Conservation (phyloP, 768 basidiomycete genomes). For the Suillus subalutaceus region DNA sequence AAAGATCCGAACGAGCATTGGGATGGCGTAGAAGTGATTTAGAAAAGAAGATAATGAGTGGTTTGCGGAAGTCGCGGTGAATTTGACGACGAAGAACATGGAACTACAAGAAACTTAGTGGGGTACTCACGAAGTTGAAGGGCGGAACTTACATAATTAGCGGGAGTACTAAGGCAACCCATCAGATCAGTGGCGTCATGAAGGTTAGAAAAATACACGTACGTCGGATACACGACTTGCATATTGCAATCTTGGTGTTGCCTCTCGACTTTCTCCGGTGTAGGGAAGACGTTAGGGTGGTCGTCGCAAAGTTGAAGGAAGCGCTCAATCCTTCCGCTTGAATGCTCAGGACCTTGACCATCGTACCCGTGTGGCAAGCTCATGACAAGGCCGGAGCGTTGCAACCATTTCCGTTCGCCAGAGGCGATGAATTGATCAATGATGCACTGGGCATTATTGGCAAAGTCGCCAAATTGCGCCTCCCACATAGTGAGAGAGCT, state of each 20-base stretch:
- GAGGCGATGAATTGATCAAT: constrained; percentile 99
- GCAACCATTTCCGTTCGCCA: constrained; percentile 97
- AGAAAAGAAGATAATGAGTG: constrained; percentile 88
- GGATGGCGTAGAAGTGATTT: constrained; percentile 96
- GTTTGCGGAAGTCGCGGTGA: constrained; percentile 98
- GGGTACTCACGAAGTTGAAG: not conserved
- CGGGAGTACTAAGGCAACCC: constrained; percentile 69
- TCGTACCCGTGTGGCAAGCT: constrained; percentile 95
- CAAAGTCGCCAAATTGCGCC: constrained; percentile 98
- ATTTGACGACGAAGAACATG: constrained; percentile 96
- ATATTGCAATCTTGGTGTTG: constrained; percentile 99
- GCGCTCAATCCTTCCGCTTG: constrained; percentile 91
- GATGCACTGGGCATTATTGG: constrained; percentile 96
- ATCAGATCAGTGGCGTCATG: constrained; percentile 12
- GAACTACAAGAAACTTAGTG: constrained; percentile 54
- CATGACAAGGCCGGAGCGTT: constrained; percentile 89
- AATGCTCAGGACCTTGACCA: constrained; percentile 98
- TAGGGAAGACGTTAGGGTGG: constrained; percentile 90
- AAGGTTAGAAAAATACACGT: constrained; percentile 33
- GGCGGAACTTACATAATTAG: constrained; percentile 73
- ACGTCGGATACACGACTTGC: constrained; percentile 98
- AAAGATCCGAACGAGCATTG: constrained; percentile 81
- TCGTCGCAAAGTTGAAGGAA: constrained; percentile 99
- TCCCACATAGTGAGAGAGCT: constrained; percentile 95
- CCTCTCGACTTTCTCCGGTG: constrained; percentile 84